Base-by-base conservation (phyloP, 257 asterid species). In the Solanum virginianum region DNA sequence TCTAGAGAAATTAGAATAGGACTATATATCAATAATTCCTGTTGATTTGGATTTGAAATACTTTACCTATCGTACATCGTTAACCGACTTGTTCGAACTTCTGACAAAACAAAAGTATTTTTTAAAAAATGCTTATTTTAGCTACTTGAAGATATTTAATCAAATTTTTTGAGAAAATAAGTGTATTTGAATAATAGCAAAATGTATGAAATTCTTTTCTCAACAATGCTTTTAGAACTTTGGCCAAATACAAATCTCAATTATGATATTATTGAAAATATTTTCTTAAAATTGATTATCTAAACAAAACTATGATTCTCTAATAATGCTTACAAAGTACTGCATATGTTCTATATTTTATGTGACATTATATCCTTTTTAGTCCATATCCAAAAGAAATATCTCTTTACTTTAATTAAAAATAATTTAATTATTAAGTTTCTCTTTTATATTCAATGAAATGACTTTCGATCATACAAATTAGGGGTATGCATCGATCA, bases 361-460 rank as follows among this genome's bases (percentile, higher is more conserved):
- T 36, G 36, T 4, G 41, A 5, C 0, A 36, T 36, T 6, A 4
- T 4, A 4, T 36, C 6, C 4, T 36, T 4, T 0, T 0, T 36
- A 36, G 41, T 36, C 7, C 7, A 36, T 36, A 36, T 5, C 6
- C 7, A 36, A 36, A 36, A 36, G 6, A 36, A 36, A 4, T 36
- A 36, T 36, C 6, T 4, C 41, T 36, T 36, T 36, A 36, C 1
- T 36, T 1, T 36, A 36, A 36, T 36, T 36, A 6, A 36, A 36
- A 36, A 36, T 36, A 36, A 36, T 36, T 36, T 36, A 36, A 36
- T 36, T 4, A 4, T 36, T 4, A 36, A 36, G 1, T 36, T 36
- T 36, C 41, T 36, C 41, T 36, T 36, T 36, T 36, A 5, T 36
- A 3, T 36, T 36, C 6, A 4, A 36, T 36, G 6, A 36, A 5